Conservation (phyloP, 2,329 filamentous ascomycete genomes). For the Graphiopsis chlorocephala region DNA sequence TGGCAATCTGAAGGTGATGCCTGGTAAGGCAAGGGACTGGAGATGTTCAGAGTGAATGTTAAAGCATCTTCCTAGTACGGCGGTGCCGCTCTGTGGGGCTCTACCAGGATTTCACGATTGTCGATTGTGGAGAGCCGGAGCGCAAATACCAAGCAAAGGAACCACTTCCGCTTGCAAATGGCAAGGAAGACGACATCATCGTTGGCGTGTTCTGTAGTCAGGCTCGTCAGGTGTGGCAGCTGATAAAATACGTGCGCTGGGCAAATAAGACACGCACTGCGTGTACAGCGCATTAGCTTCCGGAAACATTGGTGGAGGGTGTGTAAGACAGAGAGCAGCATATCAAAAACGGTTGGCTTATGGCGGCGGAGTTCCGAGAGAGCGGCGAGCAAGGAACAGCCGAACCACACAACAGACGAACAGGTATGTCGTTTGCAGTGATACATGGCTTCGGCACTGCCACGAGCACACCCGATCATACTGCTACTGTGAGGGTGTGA, state of each 20-base stretch:
- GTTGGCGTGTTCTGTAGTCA: neutral
- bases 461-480: neutral
- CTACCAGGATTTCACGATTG: neutral
- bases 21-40: neutral
- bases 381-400: neutral
- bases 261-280: slow-evolving; percentile 1
- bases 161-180: neutral
- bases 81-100: slow-evolving; percentile 6
- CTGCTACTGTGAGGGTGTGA: neutral
- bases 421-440: neutral
- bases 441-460: slow-evolving; percentile 3
- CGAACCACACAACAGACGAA: neutral
- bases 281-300: slow-evolving; percentile 1
- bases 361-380: neutral
- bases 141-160: neutral
- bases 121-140: slow-evolving; percentile 5
- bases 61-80: slow-evolving; percentile 11
- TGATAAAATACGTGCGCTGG: neutral
- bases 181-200: neutral
- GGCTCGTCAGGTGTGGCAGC: neutral
- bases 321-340: slow-evolving; percentile 10
- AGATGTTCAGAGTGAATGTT: neutral
- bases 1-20: neutral
- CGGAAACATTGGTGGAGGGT: slow-evolving; percentile 5
- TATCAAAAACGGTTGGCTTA: neutral